Percentiles rank a stretch among this genome's conserved stretches.
Evolutionary conservation across 1,139 yeast genomes (phyloP).

Genomic region (Magnusiomyces clavatus): DNA sequence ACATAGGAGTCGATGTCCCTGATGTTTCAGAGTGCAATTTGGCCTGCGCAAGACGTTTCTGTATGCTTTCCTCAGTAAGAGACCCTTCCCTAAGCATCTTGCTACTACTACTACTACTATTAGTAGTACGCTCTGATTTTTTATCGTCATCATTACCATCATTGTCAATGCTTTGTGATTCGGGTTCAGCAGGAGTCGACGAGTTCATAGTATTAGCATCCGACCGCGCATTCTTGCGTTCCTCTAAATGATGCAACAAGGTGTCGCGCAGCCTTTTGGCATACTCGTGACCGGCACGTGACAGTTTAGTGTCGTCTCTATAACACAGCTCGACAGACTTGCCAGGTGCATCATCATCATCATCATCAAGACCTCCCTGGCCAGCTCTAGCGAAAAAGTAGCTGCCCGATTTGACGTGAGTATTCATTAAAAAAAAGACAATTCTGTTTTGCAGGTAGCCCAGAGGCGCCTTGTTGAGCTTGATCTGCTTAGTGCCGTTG

Average conservation of each 20-base stretch:
- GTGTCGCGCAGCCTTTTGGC: slow-evolving; percentile 36
- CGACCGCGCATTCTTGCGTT: slow-evolving; percentile 12
- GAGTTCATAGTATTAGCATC: not conserved
- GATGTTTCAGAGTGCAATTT: slow-evolving; percentile 9
- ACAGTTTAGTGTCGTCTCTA: slow-evolving; percentile 33
- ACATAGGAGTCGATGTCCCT: slow-evolving; percentile 1
- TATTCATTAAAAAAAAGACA: slow-evolving; percentile 82
- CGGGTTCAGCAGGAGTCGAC: not conserved
- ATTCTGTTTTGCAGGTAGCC: slow-evolving; percentile 88
- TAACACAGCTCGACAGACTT: slow-evolving; percentile 22
- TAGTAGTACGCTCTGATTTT: slow-evolving; percentile 15
- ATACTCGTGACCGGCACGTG: slow-evolving; percentile 32
- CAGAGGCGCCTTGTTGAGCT: slow-evolving; percentile 70
- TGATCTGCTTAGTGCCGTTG: slow-evolving; percentile 83
- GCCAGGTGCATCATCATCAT: not conserved
- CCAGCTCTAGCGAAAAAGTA: slow-evolving; percentile 74
- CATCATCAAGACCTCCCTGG: slow-evolving; percentile 11
- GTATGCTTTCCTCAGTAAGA: slow-evolving; percentile 3
- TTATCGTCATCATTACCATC: not conserved
- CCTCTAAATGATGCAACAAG: slow-evolving; percentile 33
- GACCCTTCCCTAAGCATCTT: not conserved
- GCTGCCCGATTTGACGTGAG: slow-evolving; percentile 75
- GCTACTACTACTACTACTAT: not conserved
- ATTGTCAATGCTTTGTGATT: not conserved
- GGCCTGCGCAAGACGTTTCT: slow-evolving; percentile 12